These are phyloP conservation scores for Pholiota conissans DNA, from an alignment of 768 basidiomycete species.

Conservation along the genomic window DNA sequence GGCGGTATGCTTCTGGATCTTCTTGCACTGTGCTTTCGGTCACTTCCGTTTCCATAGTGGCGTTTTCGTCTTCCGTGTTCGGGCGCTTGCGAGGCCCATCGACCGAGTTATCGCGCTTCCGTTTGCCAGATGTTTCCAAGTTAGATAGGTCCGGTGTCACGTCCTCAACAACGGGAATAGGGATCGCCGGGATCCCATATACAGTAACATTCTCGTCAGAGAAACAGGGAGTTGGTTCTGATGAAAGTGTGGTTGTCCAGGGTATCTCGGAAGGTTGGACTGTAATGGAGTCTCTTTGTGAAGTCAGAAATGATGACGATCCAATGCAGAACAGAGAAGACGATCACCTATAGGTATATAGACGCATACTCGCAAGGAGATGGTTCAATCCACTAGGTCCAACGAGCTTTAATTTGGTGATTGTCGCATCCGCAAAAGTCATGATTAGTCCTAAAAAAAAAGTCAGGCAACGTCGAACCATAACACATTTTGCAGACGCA, in stretches of 20 bases:
- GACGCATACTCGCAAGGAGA: slow-evolving; percentile 67
- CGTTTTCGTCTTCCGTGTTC: slow-evolving; percentile 8
- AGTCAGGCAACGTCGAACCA: slow-evolving; percentile 1
- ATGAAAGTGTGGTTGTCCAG: slow-evolving; percentile 20
- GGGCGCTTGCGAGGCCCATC: slow-evolving; percentile 37
- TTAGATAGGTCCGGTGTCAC: not conserved
- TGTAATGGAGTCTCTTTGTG: slow-evolving; percentile 48
- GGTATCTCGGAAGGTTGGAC: slow-evolving; percentile 47
- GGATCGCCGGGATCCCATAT: slow-evolving; percentile 54
- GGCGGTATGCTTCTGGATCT: slow-evolving; percentile 57
- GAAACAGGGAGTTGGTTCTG: slow-evolving; percentile 45
- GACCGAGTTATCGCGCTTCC: slow-evolving; percentile 44
- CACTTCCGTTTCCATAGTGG: not conserved
- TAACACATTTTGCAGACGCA: slow-evolving; percentile 28
- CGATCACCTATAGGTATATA: slow-evolving; percentile 69
- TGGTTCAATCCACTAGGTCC: slow-evolving; percentile 79
- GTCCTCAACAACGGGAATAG: slow-evolving; percentile 2
- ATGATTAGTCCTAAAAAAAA: slow-evolving; percentile 63
- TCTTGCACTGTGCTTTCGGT: slow-evolving; percentile 24
- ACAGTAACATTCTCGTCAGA: slow-evolving; percentile 65
- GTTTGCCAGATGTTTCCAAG: slow-evolving; percentile 34
- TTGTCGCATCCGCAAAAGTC: slow-evolving; percentile 74
- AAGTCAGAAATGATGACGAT: slow-evolving; percentile 5
- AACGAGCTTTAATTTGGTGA: slow-evolving; percentile 54
- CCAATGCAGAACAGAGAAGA: slow-evolving; percentile 10